Percentiles rank a stretch among this genome's conserved stretches.
These are phyloP conservation scores for Racocetra persica DNA, from an alignment of 371 early-diverging fungal species.

Conservation along the genomic window DNA sequence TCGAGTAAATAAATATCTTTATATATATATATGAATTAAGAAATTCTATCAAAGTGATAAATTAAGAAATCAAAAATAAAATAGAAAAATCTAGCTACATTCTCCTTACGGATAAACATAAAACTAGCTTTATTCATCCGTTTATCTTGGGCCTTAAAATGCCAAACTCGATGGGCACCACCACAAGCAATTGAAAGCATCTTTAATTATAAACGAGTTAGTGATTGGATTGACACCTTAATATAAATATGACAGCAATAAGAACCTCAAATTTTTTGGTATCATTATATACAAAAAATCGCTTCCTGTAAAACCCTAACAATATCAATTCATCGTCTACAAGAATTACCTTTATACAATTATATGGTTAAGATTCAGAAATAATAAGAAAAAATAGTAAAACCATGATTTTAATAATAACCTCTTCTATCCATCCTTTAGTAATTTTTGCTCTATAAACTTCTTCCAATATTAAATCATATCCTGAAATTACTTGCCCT, in stretches of 20 bases:
- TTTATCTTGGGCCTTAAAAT: slow-evolving; percentile 54
- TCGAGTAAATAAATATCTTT: slow-evolving; percentile 56
- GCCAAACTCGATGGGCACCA: slow-evolving; percentile 64
- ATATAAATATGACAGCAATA: background rate
- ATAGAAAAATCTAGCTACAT: slow-evolving; percentile 42
- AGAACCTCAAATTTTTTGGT: slow-evolving; percentile 67
- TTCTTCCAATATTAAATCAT: slow-evolving; percentile 54
- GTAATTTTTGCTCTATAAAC: slow-evolving; percentile 72
- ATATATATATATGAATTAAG: background rate
- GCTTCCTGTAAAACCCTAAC: slow-evolving; percentile 74
- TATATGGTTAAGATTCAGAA: background rate
- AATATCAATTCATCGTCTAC: slow-evolving; percentile 66
- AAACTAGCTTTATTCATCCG: slow-evolving; percentile 56
- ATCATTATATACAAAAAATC: slow-evolving; percentile 77
- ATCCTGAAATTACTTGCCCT: background rate
- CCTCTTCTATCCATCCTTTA: slow-evolving; percentile 74
- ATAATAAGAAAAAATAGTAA: background rate
- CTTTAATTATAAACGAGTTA: slow-evolving; percentile 15
- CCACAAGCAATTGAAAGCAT: slow-evolving; percentile 63
- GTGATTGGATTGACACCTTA: background rate
- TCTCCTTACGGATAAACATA: slow-evolving; percentile 60
- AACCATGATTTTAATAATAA: slow-evolving; percentile 23
- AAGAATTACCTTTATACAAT: slow-evolving; percentile 49
- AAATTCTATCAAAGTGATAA: background rate
- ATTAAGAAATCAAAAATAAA: background rate